Evolutionary conservation across 192 early-diverging fungal genomes (phyloP), one percentile per base, ranked within the genome.

Genomic region (Coemansia sp.): DNA sequence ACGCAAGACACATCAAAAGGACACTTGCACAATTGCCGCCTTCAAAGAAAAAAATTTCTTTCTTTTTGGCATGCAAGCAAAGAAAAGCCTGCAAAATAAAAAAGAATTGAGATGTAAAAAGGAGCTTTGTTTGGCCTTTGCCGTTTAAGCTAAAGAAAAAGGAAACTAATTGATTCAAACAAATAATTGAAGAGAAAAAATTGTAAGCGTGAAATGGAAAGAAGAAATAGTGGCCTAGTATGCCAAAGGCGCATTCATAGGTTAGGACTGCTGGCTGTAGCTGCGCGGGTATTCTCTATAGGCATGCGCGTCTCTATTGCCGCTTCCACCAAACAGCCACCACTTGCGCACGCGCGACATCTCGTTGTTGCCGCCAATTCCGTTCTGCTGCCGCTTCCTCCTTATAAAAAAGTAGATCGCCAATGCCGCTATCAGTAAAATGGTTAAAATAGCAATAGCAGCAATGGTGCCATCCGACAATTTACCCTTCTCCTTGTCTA

Each of bases 131-230:
- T n/a, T n/a, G n/a, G n/a, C n/a, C n/a, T n/a, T n/a, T n/a, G n/a
- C n/a, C n/a, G n/a, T n/a, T n/a, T n/a, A n/a, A n/a, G n/a, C n/a
- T 51, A 51, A 51, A 51, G 47, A 51, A 49, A 49, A 49, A 15
- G n/a, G n/a, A n/a, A n/a, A n/a, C n/a, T n/a, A n/a, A n/a, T n/a
- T n/a, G n/a, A n/a, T n/a, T n/a, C n/a, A n/a, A n/a, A n/a, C n/a
- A n/a, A n/a, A n/a, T n/a, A n/a, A n/a, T n/a, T n/a, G n/a, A n/a
- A n/a, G n/a, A n/a, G n/a, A n/a, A n/a, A n/a, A n/a, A n/a, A n/a
- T n/a, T n/a, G n/a, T n/a, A n/a, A n/a, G n/a, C n/a, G n/a, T n/a
- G n/a, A n/a, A n/a, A n/a, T n/a, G n/a, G n/a, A n/a, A n/a, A n/a
- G n/a, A n/a, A n/a, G n/a, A n/a, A n/a, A n/a, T n/a, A n/a, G n/a